Base-by-base conservation (phyloP, 2,329 filamentous ascomycete species). In the Sporothrix schenckii region DNA sequence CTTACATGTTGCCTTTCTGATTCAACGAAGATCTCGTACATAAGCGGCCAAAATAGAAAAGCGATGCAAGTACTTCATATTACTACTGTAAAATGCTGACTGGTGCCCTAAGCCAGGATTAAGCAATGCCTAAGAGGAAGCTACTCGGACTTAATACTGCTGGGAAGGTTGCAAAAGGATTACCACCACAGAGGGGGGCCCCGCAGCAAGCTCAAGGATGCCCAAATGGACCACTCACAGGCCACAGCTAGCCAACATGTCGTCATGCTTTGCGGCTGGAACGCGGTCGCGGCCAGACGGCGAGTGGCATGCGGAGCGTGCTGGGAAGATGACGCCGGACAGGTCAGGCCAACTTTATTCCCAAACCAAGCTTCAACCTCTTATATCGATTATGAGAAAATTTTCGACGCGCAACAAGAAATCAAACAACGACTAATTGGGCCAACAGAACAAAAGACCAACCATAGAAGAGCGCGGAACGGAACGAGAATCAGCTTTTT, bases 181-280 rank as follows among this genome's bases (percentile, higher is more conserved):
- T 34, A 9, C 34, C 34, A 34, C 34, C 4, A 34, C 10, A 39
- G 67, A 21, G 49, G 47, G 54, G 53, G 50, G 67, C 53, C 13
- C 41, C 34, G 54, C 21, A 49, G 27, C 44, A 27, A 50, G 67
- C 41, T 3, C 27, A 39, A 50, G n/a, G 27, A 19, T 39, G 30
- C 39, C 44, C 47, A 49, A 66, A 53, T 52, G 61, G 69, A 41
- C 73, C 73, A 74, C 30, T 73, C 73, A 74, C 41, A 72, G 54
- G 69, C 60, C 41, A 6, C 67, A 19, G 69, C 50, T 9, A 19
- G 58, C 49, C 68, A 67, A 66, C 73, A 74, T 74, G 73, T 74
- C 73, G 73, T 74, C 73, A 74, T 74, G 63, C 58, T 41, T 63
- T 56, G 58, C 56, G 44, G 56, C 56, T 66, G 56, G 56, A 39